These are phyloP conservation scores for Rosa multiflora DNA, from an alignment of 306 rosid species.

Conservation along the genomic window DNA sequence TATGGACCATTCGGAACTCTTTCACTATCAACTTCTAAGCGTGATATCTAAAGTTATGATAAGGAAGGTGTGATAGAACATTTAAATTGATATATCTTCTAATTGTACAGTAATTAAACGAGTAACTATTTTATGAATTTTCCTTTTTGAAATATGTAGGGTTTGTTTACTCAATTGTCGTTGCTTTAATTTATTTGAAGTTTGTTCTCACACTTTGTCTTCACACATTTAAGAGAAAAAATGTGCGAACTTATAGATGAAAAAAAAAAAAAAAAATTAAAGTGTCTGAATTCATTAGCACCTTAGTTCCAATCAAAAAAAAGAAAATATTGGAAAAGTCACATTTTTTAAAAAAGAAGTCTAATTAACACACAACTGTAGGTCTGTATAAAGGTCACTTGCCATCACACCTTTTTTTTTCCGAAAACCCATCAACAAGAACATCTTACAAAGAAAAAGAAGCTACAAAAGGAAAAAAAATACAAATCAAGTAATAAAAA, in stretches of 20 bases:
- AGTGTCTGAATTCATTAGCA: not conserved
- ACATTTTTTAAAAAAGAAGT: conserved; percentile 29
- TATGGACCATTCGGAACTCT: conserved; percentile 18
- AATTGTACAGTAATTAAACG: too few relatives aligned
- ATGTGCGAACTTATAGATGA: not conserved
- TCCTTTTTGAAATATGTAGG: too few relatives aligned
- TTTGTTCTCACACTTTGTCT: not conserved
- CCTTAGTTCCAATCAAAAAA: not conserved
- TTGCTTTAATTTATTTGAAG: not conserved
- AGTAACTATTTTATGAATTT: not conserved
- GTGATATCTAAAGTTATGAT: not conserved
- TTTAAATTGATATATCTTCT: not conserved
- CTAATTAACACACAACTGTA: conserved; percentile 46
- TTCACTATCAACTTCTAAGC: conserved; percentile 1
- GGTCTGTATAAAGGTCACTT: conserved; percentile 71
- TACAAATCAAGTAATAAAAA: conserved; percentile 7
- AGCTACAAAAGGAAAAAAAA: conserved; percentile 3
- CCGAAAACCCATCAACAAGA: conserved; percentile 50
- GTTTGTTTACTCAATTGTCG: too few relatives aligned
- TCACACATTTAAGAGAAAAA: not conserved
- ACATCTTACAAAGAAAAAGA: conserved; percentile 40
- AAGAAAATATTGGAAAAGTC: conserved; percentile 11
- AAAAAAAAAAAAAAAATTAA: too few relatives aligned
- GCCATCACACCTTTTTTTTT: conserved; percentile 60
- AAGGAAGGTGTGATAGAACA: not conserved